Percentiles rank a stretch among this genome's conserved stretches.
Conservation (phyloP, 179 eudicot genomes). For the Drosera spatulata region DNA sequence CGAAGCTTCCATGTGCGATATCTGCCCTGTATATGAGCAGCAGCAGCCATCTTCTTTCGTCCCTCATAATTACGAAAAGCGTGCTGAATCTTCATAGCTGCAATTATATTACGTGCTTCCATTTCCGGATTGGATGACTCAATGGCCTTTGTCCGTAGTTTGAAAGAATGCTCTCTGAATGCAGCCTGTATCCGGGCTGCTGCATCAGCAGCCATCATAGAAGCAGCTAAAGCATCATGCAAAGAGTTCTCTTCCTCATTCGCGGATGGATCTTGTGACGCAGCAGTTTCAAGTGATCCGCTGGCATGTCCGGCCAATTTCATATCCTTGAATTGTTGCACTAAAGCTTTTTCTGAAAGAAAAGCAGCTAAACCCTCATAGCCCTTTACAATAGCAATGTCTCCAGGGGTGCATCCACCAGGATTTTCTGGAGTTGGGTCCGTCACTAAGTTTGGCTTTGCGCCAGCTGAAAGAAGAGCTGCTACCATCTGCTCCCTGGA, state of each 20-base stretch:
- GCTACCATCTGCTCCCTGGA: conserved; percentile 93
- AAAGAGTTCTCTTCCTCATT: conserved; percentile 65
- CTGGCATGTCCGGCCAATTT: conserved; percentile 73
- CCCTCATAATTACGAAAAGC: conserved; percentile 65
- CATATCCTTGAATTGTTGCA: conserved; percentile 81
- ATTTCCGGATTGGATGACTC: conserved; percentile 43
- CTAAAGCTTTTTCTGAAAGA: conserved; percentile 82
- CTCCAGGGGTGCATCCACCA: conserved; percentile 74
- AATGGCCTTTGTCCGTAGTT: conserved; percentile 35
- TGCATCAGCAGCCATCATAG: conserved; percentile 93
- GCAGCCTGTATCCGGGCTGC: conserved; percentile 91
- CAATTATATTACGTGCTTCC: conserved; percentile 66
- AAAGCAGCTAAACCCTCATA: conserved; percentile 80
- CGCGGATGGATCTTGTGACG: conserved; percentile 15
- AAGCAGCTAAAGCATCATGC: conserved; percentile 83
- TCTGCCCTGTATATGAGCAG: conserved; percentile 68
- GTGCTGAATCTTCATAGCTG: conserved; percentile 96
- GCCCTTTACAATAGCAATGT: conserved; percentile 66
- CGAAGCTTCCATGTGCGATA: conserved; percentile 85
- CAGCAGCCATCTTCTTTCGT: conserved; percentile 57
- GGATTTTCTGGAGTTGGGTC: conserved; percentile 82
- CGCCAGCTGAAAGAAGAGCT: conserved; percentile 85
- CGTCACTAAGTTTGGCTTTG: conserved; percentile 81
- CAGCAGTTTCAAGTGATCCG: conserved; percentile 57
- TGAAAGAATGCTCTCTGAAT: conserved; percentile 69